phyloP scores from a whole-genome alignment of 1,284 basidiomycete genomes.

The Dichomitus squalens region DNA sequence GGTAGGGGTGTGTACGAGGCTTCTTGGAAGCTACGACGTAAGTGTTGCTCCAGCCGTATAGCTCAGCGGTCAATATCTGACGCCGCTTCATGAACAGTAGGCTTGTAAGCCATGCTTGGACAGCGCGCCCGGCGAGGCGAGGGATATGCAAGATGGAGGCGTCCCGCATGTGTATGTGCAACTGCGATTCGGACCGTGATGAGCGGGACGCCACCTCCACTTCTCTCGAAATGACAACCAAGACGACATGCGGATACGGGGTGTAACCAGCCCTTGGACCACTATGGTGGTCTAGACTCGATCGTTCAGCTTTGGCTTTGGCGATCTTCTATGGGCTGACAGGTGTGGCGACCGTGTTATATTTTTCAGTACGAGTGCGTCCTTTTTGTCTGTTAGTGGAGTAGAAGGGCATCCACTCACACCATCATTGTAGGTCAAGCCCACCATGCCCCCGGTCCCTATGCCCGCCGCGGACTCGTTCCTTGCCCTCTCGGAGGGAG shows the following conservation, averaged over 20 bases:
- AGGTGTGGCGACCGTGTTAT: slow-evolving; percentile 24
- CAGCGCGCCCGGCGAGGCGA: slow-evolving; percentile 8
- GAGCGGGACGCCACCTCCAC: slow-evolving; percentile 10
- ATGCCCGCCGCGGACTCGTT: not conserved
- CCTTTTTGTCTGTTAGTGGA: not conserved
- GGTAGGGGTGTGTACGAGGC: slow-evolving; percentile 8
- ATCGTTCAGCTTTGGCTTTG: not conserved
- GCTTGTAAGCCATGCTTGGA: slow-evolving; percentile 15
- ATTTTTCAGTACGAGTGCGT: slow-evolving; percentile 16
- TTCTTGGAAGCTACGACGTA: slow-evolving; percentile 16
- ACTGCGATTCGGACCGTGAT: slow-evolving; percentile 4
- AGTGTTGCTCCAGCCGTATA: not conserved
- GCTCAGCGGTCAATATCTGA: not conserved
- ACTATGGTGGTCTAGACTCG: slow-evolving; percentile 1
- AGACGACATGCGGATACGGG: slow-evolving; percentile 4
- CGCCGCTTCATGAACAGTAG: slow-evolving; percentile 1
- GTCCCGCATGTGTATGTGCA: slow-evolving; percentile 20
- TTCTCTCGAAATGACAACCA: slow-evolving; percentile 1
- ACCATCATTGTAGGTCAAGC: not conserved
- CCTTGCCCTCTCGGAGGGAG: not conserved
- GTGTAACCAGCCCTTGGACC: slow-evolving; percentile 3
- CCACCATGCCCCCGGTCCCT: slow-evolving; percentile 8
- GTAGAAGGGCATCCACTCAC: not conserved
- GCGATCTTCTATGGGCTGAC: slow-evolving; percentile 7
- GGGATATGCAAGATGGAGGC: slow-evolving; percentile 11